Evolutionary conservation across 805 yeast genomes (phyloP), one percentile per base, ranked within the genome.

Genomic region (Martiniozyma abietophila): DNA sequence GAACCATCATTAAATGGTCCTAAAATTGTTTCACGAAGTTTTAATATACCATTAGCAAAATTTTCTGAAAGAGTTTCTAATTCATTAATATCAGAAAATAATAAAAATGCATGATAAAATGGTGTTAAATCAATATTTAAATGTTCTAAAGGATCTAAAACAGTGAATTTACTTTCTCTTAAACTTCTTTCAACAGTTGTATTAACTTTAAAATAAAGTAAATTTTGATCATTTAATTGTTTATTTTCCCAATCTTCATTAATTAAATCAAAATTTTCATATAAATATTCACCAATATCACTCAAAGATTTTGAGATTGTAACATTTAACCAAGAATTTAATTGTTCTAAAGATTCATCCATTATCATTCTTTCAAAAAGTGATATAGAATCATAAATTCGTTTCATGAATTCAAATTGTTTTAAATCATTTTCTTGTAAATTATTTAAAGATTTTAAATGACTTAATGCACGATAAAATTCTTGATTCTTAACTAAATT

Each of bases 381-480:
- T 0, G 96, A 95, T 4, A 89, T 72, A 0, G 95, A 77, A 25
- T 71, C 69, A 44, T 78, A 71, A 30, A 89, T 79, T 47, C 76
- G 74, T 29, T 71, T 69, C 14, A 94, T 72, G 54, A 89, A 84
- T 27, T 80, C 80, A 48, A 80, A 81, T 34, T 74, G 71, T 29
- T 74, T 67, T 18, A 71, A 61, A 32, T 77, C 80, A 21, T 76
- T 79, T 29, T 79, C 60, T 45, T 80, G 83, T 27, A 80, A 64
- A 37, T 69, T 71, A 26, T 77, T 75, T 42, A 89, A 62, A 48
- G 78, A 85, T 40, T 85, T 88, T 33, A 86, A 61, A 45, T 80
- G 73, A 54, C 85, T 84, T 46, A 92, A 70, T 0, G 96, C 96
- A 40, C 81, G 81, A 53, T 84, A 88, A 47, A 82, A 83, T 46